Evolutionary conservation across 805 yeast species (phyloP), one percentile per base, ranked within the genome.

Genomic region (Starmerella bombi): DNA sequence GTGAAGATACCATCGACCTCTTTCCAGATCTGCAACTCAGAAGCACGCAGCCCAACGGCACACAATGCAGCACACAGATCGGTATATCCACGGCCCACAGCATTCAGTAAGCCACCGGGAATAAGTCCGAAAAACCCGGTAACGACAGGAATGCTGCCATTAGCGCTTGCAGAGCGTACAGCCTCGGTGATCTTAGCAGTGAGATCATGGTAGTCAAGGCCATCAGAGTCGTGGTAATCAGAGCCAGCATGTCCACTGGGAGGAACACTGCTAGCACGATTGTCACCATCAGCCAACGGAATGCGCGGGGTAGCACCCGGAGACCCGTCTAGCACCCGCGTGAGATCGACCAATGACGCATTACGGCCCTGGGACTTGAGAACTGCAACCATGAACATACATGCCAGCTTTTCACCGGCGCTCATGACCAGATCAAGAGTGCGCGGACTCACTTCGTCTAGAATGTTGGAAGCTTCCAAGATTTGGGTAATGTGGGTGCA

Each of bases 1-100:
- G 97, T 86, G 66, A 91, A 91, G 30, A 91, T 91, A 53, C 98
- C 98, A 59, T 91, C 98, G 38, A 91, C 98, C 65, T 91, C 98
- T 55, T 91, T 91, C 98, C 98, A 91, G 37, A 91, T 83, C 64
- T 91, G 98, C 47, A 91, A 69, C 62, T 91, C 98, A 34, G 84
- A 93, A 4, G 97, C 96, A 47, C 70, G 74, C 37, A 80, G 62
- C 1, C 96, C 98, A 22, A 91, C 97, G 0, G 98, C 95, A 30
- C 85, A 72, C 55, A 91, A 69, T 1, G 97, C 98, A 16, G 98
- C 98, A 67, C 98, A 91, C 52, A 91, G 66, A 60, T 91, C 98
- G 8, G 98, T 91, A 62, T 91, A 91, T 29, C 98, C 98, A 57
- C 98, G 76, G 34, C 98, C 98, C 42, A 91, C 94, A 38, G 93